phyloP scores from a whole-genome alignment of 306 rosid species.

The Vachellia pachyceras region DNA sequence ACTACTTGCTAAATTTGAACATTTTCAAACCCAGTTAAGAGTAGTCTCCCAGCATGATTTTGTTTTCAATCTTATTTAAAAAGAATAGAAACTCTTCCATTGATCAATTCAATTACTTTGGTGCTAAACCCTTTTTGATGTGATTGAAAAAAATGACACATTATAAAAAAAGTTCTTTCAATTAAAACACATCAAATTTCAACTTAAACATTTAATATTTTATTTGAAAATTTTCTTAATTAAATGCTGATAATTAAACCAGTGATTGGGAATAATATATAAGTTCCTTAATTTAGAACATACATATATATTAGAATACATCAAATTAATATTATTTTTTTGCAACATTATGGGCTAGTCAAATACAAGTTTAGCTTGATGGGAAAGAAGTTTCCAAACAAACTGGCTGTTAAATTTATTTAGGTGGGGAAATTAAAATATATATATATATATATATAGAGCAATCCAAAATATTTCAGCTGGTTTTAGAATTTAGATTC shows the following conservation, averaged over 20 bases:
- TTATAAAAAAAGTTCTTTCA: no score
- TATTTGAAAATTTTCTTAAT: background rate
- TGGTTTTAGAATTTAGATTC: slow-evolving; percentile 21
- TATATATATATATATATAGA: no score
- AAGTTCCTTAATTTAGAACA: background rate
- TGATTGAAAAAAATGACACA: background rate
- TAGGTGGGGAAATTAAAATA: no score
- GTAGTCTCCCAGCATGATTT: background rate
- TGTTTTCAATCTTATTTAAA: background rate
- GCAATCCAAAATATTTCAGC: slow-evolving; percentile 34
- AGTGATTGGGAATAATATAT: background rate
- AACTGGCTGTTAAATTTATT: background rate
- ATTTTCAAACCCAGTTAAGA: background rate
- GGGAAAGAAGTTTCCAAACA: background rate
- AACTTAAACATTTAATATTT: background rate
- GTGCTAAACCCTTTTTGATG: background rate
- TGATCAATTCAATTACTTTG: no score
- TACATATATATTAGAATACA: background rate
- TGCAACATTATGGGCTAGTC: background rate
- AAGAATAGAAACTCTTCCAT: background rate
- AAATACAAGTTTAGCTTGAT: slow-evolving; percentile 2
- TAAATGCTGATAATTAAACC: background rate
- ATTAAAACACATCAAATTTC: background rate
- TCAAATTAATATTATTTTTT: no score
- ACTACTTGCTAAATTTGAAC: background rate